Conservation (phyloP, 192 early-diverging fungal species). For the Spizellomyces punctatus region DNA sequence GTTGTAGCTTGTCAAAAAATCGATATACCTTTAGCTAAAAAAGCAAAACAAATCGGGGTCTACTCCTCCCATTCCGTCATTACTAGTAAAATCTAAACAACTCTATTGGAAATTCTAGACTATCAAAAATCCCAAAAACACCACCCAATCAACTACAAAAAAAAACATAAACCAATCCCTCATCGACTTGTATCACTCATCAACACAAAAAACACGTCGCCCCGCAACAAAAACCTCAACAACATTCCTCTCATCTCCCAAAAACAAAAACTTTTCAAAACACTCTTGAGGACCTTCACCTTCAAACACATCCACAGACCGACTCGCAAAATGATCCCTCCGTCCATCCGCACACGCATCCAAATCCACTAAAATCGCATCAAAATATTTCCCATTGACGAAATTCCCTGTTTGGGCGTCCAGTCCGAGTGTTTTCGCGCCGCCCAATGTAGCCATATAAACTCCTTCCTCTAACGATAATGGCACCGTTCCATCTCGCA, state of each 20-base stretch:
- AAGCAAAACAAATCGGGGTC: too few relatives aligned
- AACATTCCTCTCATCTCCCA: constrained; percentile 89
- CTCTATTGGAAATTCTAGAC: too few relatives aligned
- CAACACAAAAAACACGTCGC: constrained; percentile 29
- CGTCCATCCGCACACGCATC: background rate
- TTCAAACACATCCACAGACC: constrained; percentile 68
- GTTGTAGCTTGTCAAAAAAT: too few relatives aligned
- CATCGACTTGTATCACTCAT: too few relatives aligned
- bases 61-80: too few relatives aligned
- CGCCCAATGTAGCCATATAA: constrained; percentile 90
- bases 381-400: constrained; percentile 84
- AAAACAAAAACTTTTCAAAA: constrained; percentile 89
- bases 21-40: too few relatives aligned
- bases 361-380: constrained; percentile 79
- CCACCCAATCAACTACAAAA: too few relatives aligned
- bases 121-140: too few relatives aligned
- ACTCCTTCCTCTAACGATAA: constrained; percentile 73
- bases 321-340: constrained; percentile 8
- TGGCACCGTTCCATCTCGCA: constrained; percentile 22
- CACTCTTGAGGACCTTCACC: constrained; percentile 53
- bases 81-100: too few relatives aligned
- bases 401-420: constrained; percentile 81
- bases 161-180: too few relatives aligned
- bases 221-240: constrained; percentile 81
- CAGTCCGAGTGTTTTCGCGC: constrained; percentile 79